Base-by-base conservation (phyloP, 495 filamentous ascomycete species). In the Aspergillus nanangensis region DNA sequence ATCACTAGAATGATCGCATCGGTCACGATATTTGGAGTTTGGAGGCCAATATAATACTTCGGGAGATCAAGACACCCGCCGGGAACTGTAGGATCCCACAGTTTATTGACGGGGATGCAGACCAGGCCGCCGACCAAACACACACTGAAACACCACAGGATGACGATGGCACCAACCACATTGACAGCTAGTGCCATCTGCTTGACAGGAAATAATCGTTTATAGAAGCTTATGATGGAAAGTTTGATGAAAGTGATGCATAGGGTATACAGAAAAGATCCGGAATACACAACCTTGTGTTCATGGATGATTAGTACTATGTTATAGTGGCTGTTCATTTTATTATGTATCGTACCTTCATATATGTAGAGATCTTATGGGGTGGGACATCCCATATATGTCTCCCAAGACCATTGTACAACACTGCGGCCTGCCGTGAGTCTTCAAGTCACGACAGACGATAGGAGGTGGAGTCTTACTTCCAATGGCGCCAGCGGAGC, bases 21-120 rank as follows among this genome's bases (percentile, higher is more conserved):
- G 2, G 58, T 61, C 14, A 61, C 25, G n/a, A 65, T 58, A 18
- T 67, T 67, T 10, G 60, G 55, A 0, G 61, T 31, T 5, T 57
- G 55, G 39, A 56, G 61, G 2, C 59, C 61, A 9, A 61, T 55
- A n/a, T 55, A 56, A 9, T 35, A 53, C 9, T 27, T 38, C 21
- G 46, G 39, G 9, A 44, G 32, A 32, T 57, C 50, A 21, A 53
- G 39, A 10, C 39, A 41, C n/a, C 35, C 38, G 5, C 39, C 47
- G 27, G 39, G 31, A 3, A 50, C 19, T 3, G 31, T 11, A 8
- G 29, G 23, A 21, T 50, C 11, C 47, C 47, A 50, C 8, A 23
- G 8, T 23, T 43, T 37, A 4, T 29, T 21, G 21, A 43, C 20
- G 13, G 47, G 47, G 2, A 9, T 27, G 35, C 47, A 50, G 8